Conservation (phyloP, 2,329 filamentous ascomycete species). For the Sporothrix pseudoabietina region DNA sequence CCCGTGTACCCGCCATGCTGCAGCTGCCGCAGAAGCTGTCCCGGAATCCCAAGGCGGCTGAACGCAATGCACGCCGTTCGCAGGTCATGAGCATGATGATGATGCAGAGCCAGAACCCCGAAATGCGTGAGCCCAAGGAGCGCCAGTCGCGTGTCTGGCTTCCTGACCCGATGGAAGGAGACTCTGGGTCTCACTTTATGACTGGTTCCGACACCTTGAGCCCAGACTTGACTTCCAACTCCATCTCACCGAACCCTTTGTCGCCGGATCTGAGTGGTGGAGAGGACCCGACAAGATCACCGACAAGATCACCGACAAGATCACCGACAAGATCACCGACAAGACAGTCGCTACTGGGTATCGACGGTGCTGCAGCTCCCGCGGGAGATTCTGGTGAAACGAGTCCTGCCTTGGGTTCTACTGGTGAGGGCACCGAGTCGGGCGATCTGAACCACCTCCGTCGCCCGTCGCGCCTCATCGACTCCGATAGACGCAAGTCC, state of each 20-base stretch:
- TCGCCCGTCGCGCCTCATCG: slow-evolving; percentile 39
- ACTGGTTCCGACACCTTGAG: slow-evolving; percentile 18
- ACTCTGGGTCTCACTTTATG: slow-evolving; percentile 35
- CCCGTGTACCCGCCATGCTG: slow-evolving; percentile 88
- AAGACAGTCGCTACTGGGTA: not conserved
- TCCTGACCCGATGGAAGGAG: slow-evolving; percentile 50
- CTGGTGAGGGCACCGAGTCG: not conserved
- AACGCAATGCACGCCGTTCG: slow-evolving; percentile 70
- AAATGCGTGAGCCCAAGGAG: slow-evolving; percentile 25
- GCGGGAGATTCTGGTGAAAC: slow-evolving; percentile 19
- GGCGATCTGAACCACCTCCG: slow-evolving; percentile 37
- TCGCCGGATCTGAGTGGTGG: slow-evolving; percentile 7
- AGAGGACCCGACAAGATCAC: not conserved
- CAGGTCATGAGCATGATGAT: slow-evolving; percentile 69
- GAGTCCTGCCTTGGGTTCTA: not conserved
- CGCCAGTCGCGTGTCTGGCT: slow-evolving; percentile 50
- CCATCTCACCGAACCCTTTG: not conserved
- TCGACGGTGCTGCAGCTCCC: not conserved
- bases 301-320: too few relatives aligned
- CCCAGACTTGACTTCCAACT: slow-evolving; percentile 1
- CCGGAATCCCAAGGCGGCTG: slow-evolving; percentile 64
- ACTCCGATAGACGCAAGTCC: slow-evolving; percentile 46
- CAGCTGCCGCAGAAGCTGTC: slow-evolving; percentile 89
- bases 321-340: not conserved
- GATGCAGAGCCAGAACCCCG: slow-evolving; percentile 32